phyloP scores from a whole-genome alignment of 2,329 filamentous ascomycete species.

The Epichloe sylvatica region DNA sequence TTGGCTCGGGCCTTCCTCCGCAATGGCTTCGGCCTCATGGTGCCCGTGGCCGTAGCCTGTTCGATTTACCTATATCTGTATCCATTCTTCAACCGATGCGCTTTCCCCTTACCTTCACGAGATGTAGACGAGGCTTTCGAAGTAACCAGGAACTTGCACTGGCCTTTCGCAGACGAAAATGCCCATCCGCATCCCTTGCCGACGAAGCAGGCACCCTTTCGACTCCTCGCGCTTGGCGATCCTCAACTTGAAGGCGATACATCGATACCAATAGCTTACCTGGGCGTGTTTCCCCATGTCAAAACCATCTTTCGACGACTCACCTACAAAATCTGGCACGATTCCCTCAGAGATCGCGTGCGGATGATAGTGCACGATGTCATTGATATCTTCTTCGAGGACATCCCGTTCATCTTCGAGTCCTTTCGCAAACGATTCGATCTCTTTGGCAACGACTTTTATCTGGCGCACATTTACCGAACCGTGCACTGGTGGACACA shows the following conservation, averaged over 20 bases:
- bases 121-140: slow-evolving; percentile 21
- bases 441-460: slow-evolving; percentile 85
- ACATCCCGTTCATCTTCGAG: slow-evolving; percentile 53
- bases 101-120: slow-evolving; percentile 50
- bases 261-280: slow-evolving; percentile 51
- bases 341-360: slow-evolving; percentile 36
- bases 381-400: slow-evolving; percentile 49
- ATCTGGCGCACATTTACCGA: slow-evolving; percentile 84
- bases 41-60: slow-evolving; percentile 52
- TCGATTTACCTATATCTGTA: slow-evolving; percentile 80
- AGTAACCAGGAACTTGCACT: slow-evolving; percentile 27
- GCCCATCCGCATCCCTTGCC: slow-evolving; percentile 10
- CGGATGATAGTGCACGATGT: slow-evolving; percentile 42
- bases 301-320: slow-evolving; percentile 31
- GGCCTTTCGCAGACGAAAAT: slow-evolving; percentile 18
- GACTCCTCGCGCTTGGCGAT: slow-evolving; percentile 77
- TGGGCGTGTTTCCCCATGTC: slow-evolving; percentile 40
- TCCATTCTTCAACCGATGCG: slow-evolving; percentile 65
- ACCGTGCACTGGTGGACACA: slow-evolving; percentile 69
- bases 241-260: slow-evolving; percentile 90
- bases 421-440: slow-evolving; percentile 69
- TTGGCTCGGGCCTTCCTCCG: slow-evolving; percentile 38
- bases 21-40: slow-evolving; percentile 38
- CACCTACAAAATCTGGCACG: slow-evolving; percentile 31
- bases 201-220: slow-evolving; percentile 52